Evolutionary conservation across 2,329 filamentous ascomycete genomes (phyloP).

Genomic region (Ramularia endophylla): DNA sequence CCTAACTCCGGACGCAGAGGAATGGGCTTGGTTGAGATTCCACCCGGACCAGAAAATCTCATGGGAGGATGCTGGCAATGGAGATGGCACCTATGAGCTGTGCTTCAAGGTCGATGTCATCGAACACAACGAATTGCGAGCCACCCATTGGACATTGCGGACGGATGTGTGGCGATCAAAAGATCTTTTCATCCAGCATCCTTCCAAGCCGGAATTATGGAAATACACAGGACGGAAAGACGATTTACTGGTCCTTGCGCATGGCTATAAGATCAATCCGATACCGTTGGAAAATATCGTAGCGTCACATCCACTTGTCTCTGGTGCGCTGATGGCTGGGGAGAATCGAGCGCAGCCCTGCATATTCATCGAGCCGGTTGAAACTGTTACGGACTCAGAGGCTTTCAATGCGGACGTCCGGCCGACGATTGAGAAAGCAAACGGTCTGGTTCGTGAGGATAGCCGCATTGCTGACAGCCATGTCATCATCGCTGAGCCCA

Average conservation of each 20-base stretch:
- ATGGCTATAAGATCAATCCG: conserved; percentile 7
- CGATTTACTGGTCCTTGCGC: conserved; percentile 6
- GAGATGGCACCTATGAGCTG: conserved; percentile 1
- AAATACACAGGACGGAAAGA: conserved; percentile 4
- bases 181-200: conserved; percentile 5
- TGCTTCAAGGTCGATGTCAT: background rate
- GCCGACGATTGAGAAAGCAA: too few relatives aligned
- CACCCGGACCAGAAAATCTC: background rate
- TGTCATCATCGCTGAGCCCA: too few relatives aligned
- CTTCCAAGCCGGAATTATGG: conserved; percentile 5
- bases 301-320: background rate
- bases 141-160: conserved; percentile 4
- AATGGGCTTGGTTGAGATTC: conserved; percentile 1
- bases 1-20: background rate
- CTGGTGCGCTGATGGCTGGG: background rate
- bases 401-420: too few relatives aligned
- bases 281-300: background rate
- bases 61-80: background rate
- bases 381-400: too few relatives aligned
- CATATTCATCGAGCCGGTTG: background rate
- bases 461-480: too few relatives aligned
- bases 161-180: conserved; percentile 3
- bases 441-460: too few relatives aligned
- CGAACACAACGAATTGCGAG: conserved; percentile 3
- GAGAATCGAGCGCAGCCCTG: background rate